A percentile compares a stretch with the other conserved stretches of the same genome.
Evolutionary conservation across 768 basidiomycete genomes (phyloP).

Genomic region (Cantharellus cinnabarinus): DNA sequence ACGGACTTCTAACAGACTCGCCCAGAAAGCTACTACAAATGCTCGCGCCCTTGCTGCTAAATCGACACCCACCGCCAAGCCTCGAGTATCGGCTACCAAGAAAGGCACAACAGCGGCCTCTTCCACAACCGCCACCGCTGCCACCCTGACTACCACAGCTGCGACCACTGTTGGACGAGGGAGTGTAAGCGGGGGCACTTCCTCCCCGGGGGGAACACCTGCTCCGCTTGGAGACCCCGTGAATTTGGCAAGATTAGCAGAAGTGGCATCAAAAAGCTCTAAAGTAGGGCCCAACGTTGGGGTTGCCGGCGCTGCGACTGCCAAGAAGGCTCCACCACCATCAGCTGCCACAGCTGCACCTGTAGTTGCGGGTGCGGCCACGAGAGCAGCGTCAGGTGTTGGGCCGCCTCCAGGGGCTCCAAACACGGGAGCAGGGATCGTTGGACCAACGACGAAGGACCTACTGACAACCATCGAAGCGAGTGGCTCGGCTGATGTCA

Average conservation of each 20-base stretch:
- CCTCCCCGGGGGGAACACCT: not conserved
- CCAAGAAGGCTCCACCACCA: conserved; percentile 2
- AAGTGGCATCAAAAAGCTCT: conserved; percentile 2
- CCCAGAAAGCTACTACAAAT: conserved; percentile 3
- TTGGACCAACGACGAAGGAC: not conserved
- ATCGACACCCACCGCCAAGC: not conserved
- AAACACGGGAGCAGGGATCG: not conserved
- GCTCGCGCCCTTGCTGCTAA: conserved; percentile 4
- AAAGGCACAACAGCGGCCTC: not conserved
- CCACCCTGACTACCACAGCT: not conserved
- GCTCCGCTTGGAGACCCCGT: not conserved
- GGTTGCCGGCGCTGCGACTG: no score
- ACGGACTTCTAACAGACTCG: conserved; percentile 4
- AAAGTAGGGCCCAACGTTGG: not conserved
- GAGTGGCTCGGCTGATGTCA: conserved; percentile 14
- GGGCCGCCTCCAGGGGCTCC: not conserved
- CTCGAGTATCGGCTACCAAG: no score
- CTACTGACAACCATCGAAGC: conserved; percentile 4
- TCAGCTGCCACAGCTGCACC: conserved; percentile 2
- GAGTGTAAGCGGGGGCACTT: not conserved
- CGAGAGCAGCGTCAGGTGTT: not conserved
- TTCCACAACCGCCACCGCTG: not conserved
- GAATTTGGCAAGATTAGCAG: not conserved
- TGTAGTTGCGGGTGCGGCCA: not conserved
- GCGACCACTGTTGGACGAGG: not conserved